phyloP scores from a whole-genome alignment of 768 basidiomycete genomes.

The Lentinula sp. region DNA sequence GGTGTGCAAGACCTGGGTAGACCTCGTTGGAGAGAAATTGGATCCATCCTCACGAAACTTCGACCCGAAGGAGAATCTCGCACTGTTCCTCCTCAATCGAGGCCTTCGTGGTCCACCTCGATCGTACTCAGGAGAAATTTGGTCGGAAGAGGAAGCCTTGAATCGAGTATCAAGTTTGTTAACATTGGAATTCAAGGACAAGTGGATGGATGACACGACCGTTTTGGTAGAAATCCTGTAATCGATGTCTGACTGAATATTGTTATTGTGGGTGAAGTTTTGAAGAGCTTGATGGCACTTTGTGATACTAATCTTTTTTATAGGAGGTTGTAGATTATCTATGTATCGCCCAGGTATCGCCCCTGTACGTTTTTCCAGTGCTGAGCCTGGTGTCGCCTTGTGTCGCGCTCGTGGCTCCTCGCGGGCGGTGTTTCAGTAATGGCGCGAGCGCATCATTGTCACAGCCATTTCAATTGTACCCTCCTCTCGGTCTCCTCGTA shows the following conservation, averaged over 20 bases:
- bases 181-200: slow-evolving; percentile 38
- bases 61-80: not conserved
- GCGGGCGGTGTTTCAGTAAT: too few species aligned
- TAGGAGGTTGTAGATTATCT: too few species aligned
- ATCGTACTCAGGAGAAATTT: not conserved
- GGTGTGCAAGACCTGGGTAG: slow-evolving; percentile 28
- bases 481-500: not conserved
- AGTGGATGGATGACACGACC: slow-evolving; percentile 60
- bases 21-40: slow-evolving; percentile 17
- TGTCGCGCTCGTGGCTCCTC: too few species aligned
- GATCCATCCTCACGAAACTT: not conserved
- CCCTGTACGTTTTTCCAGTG: too few species aligned
- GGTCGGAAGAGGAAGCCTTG: slow-evolving; percentile 17
- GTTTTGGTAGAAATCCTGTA: slow-evolving; percentile 27
- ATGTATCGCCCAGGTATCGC: too few species aligned
- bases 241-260: not conserved
- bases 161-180: slow-evolving; percentile 38
- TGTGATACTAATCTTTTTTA: too few species aligned
- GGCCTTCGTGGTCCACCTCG: slow-evolving; percentile 30
- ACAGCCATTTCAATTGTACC: too few species aligned
- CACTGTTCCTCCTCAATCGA: slow-evolving; percentile 28
- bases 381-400: too few species aligned
- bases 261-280: not conserved
- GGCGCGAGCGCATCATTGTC: not conserved
- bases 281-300: too few species aligned